A percentile compares a stretch with the other conserved stretches of the same genome.
Conservation (phyloP, 257 asterid species). For the Penstemon barbatus region DNA sequence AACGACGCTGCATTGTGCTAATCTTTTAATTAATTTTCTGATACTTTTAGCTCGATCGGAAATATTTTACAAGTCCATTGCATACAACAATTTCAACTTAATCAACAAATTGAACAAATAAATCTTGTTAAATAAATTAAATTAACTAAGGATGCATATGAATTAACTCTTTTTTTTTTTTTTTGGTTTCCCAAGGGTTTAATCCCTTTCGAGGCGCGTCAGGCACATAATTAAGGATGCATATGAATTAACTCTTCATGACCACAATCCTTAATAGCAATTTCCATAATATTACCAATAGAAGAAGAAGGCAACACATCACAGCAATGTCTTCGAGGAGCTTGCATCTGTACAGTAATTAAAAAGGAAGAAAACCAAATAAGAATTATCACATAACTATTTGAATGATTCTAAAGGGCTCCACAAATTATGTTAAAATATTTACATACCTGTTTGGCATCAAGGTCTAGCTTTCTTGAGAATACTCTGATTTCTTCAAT, state of each 20-base stretch:
- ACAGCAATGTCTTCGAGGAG: slow-evolving; percentile 87
- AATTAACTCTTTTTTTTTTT: slow-evolving; percentile 72
- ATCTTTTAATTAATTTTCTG: no score
- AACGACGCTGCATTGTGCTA: no score
- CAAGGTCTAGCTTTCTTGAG: slow-evolving; percentile 56
- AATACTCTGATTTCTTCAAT: slow-evolving; percentile 55
- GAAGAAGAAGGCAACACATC: slow-evolving; percentile 62
- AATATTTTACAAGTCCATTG: no score
- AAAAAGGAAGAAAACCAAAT: not conserved
- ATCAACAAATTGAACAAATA: no score
- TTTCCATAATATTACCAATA: slow-evolving; percentile 48
- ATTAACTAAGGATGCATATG: slow-evolving; percentile 41
- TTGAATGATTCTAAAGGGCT: no score
- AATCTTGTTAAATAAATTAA: no score
- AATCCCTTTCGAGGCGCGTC: no score
- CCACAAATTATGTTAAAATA: not conserved
- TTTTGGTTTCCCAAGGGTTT: no score
- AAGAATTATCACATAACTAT: not conserved
- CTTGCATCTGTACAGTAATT: slow-evolving; percentile 46
- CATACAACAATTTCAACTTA: no score
- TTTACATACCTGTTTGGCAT: slow-evolving; percentile 49
- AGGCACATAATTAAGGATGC: slow-evolving; percentile 42
- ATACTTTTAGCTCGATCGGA: no score
- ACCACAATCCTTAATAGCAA: slow-evolving; percentile 72
- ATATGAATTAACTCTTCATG: slow-evolving; percentile 64